Base-by-base conservation (phyloP, 176 grass and related monocot species). In the Typha latifolia region DNA sequence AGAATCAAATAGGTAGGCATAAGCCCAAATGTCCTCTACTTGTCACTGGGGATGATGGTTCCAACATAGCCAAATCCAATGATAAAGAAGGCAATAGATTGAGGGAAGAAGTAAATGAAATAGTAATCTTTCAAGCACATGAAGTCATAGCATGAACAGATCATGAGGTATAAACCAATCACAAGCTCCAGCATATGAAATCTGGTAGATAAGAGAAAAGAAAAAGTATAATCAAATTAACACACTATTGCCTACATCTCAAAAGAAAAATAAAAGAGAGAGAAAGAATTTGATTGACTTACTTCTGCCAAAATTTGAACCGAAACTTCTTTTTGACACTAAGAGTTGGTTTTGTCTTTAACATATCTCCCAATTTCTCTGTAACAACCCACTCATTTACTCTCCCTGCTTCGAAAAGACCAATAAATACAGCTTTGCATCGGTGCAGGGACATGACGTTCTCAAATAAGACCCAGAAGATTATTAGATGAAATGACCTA, bases 311-410 rank as follows among this genome's bases (percentile, higher is more conserved):
- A 20, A 74, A 6, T 61, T 50, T 74, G 26, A 74, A 63, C 13
- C 16, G 66, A 49, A 81, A 62, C 21, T 72, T 86, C 34, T 76
- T 81, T 21, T 51, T 18, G 71, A 78, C 61, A 51, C 14, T 16
- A 53, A 76, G 3, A 32, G 52, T 65, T 53, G 69, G 31, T 27
- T 79, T 78, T 48, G 69, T 37, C 50, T 78, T 78, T 49, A 83
- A 6, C 81, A 71, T 77, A 20, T 84, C 81, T 22, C 73, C 90
- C 55, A 81, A 67, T 69, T 89, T 79, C 67, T 88, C 74, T 14
- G 82, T 80, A 22, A 81, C 78, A n/a, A 77, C 62, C 79, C 77
- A 86, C 74, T 81, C 79, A 49, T 83, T 79, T 24, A 79, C 79
- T 50, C 68, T 81, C 69, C 77, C 80, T 52, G 78, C 34, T 69